A percentile compares a stretch with the other conserved stretches of the same genome.
These are phyloP conservation scores for Hirschfeldia incana DNA, from an alignment of 345 rosid species.

Conservation along the genomic window DNA sequence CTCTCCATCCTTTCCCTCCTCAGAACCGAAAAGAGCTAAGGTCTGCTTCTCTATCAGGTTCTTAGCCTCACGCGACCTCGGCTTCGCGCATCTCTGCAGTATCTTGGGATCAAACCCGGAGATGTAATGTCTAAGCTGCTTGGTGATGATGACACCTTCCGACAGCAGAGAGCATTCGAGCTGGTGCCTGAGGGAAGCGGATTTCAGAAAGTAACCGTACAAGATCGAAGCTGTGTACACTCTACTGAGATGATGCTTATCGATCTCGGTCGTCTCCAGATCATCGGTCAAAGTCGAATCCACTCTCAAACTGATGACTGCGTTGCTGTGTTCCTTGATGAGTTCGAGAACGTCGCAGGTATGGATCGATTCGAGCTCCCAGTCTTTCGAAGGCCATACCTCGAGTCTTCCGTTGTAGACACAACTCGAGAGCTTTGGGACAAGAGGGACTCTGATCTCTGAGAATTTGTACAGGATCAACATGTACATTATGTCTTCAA, in stretches of 20 bases:
- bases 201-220: slow-evolving; percentile 84
- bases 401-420: slow-evolving; percentile 77
- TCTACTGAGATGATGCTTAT: slow-evolving; percentile 48
- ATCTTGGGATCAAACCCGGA: slow-evolving; percentile 69
- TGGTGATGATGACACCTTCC: slow-evolving; percentile 27
- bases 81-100: slow-evolving; percentile 64
- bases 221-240: slow-evolving; percentile 69
- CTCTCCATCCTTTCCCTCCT: slow-evolving; percentile 46
- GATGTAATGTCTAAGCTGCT: slow-evolving; percentile 55
- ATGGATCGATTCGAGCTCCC: slow-evolving; percentile 85
- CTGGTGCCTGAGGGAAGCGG: slow-evolving; percentile 65
- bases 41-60: slow-evolving; percentile 69
- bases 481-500: slow-evolving; percentile 87
- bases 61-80: slow-evolving; percentile 62
- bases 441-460: slow-evolving; percentile 76
- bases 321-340: slow-evolving; percentile 67
- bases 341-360: slow-evolving; percentile 61
- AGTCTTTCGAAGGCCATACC: slow-evolving; percentile 77
- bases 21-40: slow-evolving; percentile 67
- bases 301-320: slow-evolving; percentile 68
- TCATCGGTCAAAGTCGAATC: slow-evolving; percentile 64
- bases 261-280: slow-evolving; percentile 69
- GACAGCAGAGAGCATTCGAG: slow-evolving; percentile 53
- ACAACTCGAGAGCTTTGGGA: slow-evolving; percentile 83
- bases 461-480: slow-evolving; percentile 75